Conservation (phyloP, 441 rosid species). For the Brassica balearica region DNA sequence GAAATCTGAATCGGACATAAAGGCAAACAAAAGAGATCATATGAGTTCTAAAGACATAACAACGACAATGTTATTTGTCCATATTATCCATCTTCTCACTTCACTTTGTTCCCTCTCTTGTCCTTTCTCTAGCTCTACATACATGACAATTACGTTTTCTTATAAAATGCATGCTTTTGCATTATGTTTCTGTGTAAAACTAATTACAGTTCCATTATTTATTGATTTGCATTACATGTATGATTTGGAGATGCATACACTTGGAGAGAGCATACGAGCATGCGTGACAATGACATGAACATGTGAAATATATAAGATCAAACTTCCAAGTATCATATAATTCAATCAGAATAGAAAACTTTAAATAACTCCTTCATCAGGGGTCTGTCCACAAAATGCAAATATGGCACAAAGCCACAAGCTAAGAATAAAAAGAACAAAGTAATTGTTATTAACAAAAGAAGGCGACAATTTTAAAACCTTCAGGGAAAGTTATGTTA, state of each 20-base stretch:
- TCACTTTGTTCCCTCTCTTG: slow-evolving; percentile 34
- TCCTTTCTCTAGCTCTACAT: slow-evolving; percentile 27
- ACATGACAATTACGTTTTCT: slow-evolving; percentile 40
- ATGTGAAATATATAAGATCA: slow-evolving; percentile 37
- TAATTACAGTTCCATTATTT: neutral
- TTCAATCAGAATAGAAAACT: slow-evolving; percentile 15
- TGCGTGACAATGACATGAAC: slow-evolving; percentile 39
- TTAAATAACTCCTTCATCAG: slow-evolving; percentile 20
- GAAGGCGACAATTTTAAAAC: neutral
- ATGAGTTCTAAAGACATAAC: slow-evolving; percentile 24
- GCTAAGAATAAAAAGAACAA: neutral
- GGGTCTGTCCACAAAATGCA: slow-evolving; percentile 22
- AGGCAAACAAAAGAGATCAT: slow-evolving; percentile 35
- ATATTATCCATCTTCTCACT: slow-evolving; percentile 33
- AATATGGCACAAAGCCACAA: neutral
- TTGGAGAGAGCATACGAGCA: slow-evolving; percentile 25
- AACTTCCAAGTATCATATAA: slow-evolving; percentile 17
- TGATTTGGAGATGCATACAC: slow-evolving; percentile 27
- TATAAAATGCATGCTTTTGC: slow-evolving; percentile 23
- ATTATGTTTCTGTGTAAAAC: slow-evolving; percentile 25
- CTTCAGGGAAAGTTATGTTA: neutral
- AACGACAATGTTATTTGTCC: slow-evolving; percentile 38
- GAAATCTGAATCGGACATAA: slow-evolving; percentile 27
- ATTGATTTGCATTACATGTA: slow-evolving; percentile 23
- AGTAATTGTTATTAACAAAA: too few relatives aligned